Base-by-base conservation (phyloP, 805 yeast genomes). In the Tetrapisispora phaffii region DNA sequence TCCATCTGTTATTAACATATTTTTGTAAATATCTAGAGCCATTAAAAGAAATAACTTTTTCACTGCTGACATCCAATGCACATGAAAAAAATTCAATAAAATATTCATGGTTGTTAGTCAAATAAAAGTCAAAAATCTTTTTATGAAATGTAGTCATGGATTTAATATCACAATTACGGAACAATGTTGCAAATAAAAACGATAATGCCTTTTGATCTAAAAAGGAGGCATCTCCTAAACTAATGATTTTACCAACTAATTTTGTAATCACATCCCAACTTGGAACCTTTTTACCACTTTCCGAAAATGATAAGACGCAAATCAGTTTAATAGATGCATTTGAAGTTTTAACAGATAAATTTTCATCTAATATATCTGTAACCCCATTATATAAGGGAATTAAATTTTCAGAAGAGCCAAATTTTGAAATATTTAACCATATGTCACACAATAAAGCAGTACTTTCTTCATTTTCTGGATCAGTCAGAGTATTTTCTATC, bases 201-300 rank as follows among this genome's bases (percentile, higher is more conserved):
- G 73, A 63, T 34, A 74, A 39, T 2, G 66, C 59, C 47, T 42
- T 61, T 43, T 57, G 59, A 44, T 36, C 38, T 17, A 50, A 33
- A 2, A 39, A 20, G 4, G 33, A 21, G 6, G 33, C 29, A 9
- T 24, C 39, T n/a, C 49, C 44, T 16, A 45, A 44, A 4, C 39
- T 24, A 12, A 56, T 41, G 3, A 56, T 26, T 21, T 38, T 48
- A 21, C 48, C 50, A 13, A 53, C 45, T 22, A 56, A 17, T 12
- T 37, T 33, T 10, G 49, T 45, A 10, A 54, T 36, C 20, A 15
- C 41, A 7, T 48, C 43, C 90, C 90, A 83, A 49, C 70, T 63
- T 1, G 69, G 55, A 3, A 82, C 71, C 54, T 79, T 81, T 48
- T 63, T 73, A 54, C 93, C 93, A 39, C 86, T 77, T 48, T 82